Base-by-base conservation (phyloP, 106 monocot genomes). In the Hemerocallis citrina region DNA sequence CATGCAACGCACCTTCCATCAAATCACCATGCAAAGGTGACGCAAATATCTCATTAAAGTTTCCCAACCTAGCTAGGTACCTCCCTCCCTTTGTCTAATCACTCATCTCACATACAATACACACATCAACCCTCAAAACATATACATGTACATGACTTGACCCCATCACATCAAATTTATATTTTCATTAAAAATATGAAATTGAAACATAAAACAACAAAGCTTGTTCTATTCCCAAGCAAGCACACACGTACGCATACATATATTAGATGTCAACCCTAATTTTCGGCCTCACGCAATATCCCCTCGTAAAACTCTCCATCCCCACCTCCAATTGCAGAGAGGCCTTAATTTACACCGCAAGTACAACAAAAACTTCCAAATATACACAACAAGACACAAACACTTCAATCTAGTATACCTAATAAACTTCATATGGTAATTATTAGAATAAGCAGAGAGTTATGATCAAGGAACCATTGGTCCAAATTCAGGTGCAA, bases 361-460 rank as follows among this genome's bases (percentile, higher is more conserved):
- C 14, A 38, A 48, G 36, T 49, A 65, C 65, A 51, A 36, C 38
- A 65, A 51, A 50, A 50, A 35, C 49, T 51, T 36, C 64, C 64
- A 65, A 51, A 65, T 65, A 36, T 65, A 37, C 50, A 65, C 51
- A 65, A 12, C 10, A 45, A 7, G 33, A 47, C 63, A 21, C 5
- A 11, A 38, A 40, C 21, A 37, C 23, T 40, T 24, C 28, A 28
- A 12, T 30, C 54, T 54, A 54, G 37, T 6, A 54, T 12, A 54
- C 16, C 23, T 24, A 54, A 24, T 24, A 38, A 5, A 54, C 54
- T 12, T 54, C 24, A 54, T 30, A 54, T 28, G 54, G 16, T 49
- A 19, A 21, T 49, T n/a, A 21, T 19, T 49, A n/a, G n/a, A n/a
- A n/a, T n/a, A n/a, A n/a, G n/a, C n/a, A n/a, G n/a, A n/a, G n/a